phyloP scores from a whole-genome alignment of 164 flowering plant genomes.

The Umbilicus rupestris region DNA sequence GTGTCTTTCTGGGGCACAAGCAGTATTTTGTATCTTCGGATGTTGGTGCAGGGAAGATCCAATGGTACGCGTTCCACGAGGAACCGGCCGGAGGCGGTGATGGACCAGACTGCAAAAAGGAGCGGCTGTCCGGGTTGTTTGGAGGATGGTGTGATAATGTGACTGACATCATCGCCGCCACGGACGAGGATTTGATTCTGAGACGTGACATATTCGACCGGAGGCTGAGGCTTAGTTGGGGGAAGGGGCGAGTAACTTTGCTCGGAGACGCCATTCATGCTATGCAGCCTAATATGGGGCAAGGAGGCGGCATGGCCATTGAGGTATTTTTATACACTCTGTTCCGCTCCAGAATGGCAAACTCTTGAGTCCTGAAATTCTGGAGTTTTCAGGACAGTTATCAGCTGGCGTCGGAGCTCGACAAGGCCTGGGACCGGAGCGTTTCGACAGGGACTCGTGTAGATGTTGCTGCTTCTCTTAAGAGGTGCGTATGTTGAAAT shows the following conservation, averaged over 20 bases:
- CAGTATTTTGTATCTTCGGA: constrained; percentile 97
- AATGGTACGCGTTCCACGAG: constrained; percentile 94
- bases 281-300: constrained; percentile 99
- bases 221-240: constrained; percentile 69
- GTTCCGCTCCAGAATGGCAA: background rate
- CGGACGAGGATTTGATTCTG: constrained; percentile 79
- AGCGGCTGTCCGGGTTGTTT: constrained; percentile 64
- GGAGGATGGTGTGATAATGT: constrained; percentile 92
- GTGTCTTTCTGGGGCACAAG: constrained; percentile 93
- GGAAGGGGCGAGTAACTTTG: constrained; percentile 88
- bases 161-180: constrained; percentile 59
- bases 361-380: background rate
- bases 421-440: constrained; percentile 57
- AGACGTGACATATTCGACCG: constrained; percentile 93
- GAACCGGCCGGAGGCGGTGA: constrained; percentile 86
- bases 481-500: constrained; percentile 28
- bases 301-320: constrained; percentile 99
- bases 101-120: constrained; percentile 60
- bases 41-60: constrained; percentile 98
- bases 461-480: constrained; percentile 58
- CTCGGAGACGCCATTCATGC: constrained; percentile 98
- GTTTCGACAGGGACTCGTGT: constrained; percentile 37
- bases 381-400: constrained; percentile 55
- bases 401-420: constrained; percentile 87
- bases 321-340: constrained; percentile 37